These are phyloP conservation scores for Stygiomarasmius scandens DNA, from an alignment of 1,284 basidiomycete genomes.

Conservation along the genomic window DNA sequence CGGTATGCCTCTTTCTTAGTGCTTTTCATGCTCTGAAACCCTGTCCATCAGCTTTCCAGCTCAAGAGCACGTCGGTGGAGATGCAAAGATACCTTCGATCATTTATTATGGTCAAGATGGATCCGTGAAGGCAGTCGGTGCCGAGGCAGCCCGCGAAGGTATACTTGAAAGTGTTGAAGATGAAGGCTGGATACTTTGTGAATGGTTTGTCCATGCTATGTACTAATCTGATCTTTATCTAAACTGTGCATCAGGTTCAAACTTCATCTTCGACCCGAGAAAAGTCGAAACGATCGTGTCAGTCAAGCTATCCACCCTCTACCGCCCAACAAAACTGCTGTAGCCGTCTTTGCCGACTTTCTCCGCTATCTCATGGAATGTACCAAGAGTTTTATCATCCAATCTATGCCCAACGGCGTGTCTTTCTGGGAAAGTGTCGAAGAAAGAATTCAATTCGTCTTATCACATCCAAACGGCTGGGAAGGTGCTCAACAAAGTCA, in stretches of 20 bases:
- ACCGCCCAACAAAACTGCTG: slow-evolving; percentile 2
- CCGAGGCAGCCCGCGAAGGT: slow-evolving; percentile 37
- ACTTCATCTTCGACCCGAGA: slow-evolving; percentile 9
- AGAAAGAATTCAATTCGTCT: slow-evolving; percentile 23
- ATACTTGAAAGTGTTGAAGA: slow-evolving; percentile 37
- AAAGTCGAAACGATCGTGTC: too few relatives aligned
- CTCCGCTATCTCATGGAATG: slow-evolving; percentile 42
- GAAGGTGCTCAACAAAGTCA: slow-evolving; percentile 30
- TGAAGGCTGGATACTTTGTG: slow-evolving; percentile 32
- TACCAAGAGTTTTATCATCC: too few relatives aligned
- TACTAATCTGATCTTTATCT: too few relatives aligned
- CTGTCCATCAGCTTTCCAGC: slow-evolving; percentile 56
- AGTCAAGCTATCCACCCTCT: slow-evolving; percentile 9
- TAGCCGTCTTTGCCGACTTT: slow-evolving; percentile 11
- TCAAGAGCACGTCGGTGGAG: slow-evolving; percentile 42
- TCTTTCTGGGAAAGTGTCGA: slow-evolving; percentile 17
- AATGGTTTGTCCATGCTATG: slow-evolving; percentile 37
- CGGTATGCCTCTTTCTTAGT: slow-evolving; percentile 7
- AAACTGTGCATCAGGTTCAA: slow-evolving; percentile 11
- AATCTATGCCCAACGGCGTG: too few relatives aligned
- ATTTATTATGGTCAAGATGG: slow-evolving; percentile 37
- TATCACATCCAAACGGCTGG: slow-evolving; percentile 34
- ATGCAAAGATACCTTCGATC: too few relatives aligned
- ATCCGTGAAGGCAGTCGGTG: slow-evolving; percentile 38
- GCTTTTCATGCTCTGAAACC: neutral